A percentile compares a stretch with the other conserved stretches of the same genome.
These are phyloP conservation scores for Penicillium desertorum DNA, from an alignment of 495 filamentous ascomycete genomes.

Conservation along the genomic window DNA sequence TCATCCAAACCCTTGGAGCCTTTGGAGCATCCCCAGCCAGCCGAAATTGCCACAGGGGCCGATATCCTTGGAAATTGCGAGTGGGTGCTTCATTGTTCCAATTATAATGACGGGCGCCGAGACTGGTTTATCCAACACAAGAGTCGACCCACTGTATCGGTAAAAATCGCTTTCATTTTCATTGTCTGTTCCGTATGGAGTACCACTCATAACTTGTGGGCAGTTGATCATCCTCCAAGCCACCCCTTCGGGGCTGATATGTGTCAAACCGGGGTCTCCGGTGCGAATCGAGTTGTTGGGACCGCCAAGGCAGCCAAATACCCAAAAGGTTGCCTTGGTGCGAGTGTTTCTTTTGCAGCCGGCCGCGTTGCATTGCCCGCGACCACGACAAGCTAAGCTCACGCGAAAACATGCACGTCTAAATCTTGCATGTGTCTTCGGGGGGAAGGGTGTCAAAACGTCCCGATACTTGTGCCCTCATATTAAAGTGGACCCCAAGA, in stretches of 20 bases:
- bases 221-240: conserved; percentile 12
- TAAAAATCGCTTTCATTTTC: neutral
- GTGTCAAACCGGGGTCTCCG: conserved; percentile 12
- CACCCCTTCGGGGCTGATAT: conserved; percentile 5
- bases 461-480: neutral
- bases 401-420: conserved; percentile 6
- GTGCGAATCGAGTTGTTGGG: conserved; percentile 2
- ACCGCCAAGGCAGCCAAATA: conserved; percentile 17
- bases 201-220: conserved; percentile 1
- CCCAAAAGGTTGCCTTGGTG: conserved; percentile 9
- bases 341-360: neutral
- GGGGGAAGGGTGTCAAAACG: neutral
- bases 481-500: conserved; percentile 15
- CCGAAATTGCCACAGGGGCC: neutral
- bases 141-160: conserved; percentile 1
- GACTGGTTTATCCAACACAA: neutral
- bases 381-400: conserved; percentile 1
- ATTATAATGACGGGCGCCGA: conserved; percentile 1
- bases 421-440: conserved; percentile 11
- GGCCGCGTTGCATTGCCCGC: conserved; percentile 12
- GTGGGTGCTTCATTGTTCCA: neutral
- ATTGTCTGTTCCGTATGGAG: neutral
- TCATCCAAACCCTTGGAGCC: conserved; percentile 2
- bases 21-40: neutral
- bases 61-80: neutral